These are phyloP conservation scores for Trichoderma sp. DNA, from an alignment of 2,329 filamentous ascomycete genomes.

Conservation along the genomic window DNA sequence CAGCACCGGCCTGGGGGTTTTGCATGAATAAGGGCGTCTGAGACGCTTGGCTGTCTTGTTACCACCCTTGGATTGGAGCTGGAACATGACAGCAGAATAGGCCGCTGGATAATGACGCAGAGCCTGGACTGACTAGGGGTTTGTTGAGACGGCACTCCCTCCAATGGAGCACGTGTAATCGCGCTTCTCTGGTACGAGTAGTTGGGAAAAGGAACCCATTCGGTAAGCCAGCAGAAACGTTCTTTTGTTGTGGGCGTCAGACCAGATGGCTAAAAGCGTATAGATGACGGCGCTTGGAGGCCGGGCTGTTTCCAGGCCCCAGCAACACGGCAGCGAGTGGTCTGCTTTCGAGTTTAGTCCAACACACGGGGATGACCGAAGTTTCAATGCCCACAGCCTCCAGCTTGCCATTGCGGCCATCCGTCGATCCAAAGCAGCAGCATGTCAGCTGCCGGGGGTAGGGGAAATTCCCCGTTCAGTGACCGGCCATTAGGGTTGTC, in stretches of 20 bases:
- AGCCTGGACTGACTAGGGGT: neutral
- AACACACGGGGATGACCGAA: slow-evolving; percentile 17
- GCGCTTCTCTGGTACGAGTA: neutral
- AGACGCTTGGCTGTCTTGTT: slow-evolving; percentile 2
- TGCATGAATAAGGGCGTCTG: slow-evolving; percentile 6
- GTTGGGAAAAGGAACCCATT: neutral
- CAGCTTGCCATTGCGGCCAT: neutral
- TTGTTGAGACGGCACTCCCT: neutral
- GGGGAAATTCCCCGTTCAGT: neutral
- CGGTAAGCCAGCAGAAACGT: slow-evolving; percentile 1
- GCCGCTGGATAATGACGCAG: slow-evolving; percentile 2
- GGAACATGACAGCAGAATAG: neutral
- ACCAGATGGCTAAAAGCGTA: slow-evolving; percentile 5
- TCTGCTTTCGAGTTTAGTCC: slow-evolving; percentile 1
- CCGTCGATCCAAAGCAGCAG: slow-evolving; percentile 12
- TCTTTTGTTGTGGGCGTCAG: neutral
- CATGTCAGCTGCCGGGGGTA: neutral
- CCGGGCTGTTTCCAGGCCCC: slow-evolving; percentile 12
- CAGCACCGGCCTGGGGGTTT: neutral
- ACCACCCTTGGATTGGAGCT: neutral
- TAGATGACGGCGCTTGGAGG: neutral
- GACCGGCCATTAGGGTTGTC: neutral
- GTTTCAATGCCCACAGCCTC: slow-evolving; percentile 4
- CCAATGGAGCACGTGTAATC: slow-evolving; percentile 1
- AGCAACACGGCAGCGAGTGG: slow-evolving; percentile 4